These are phyloP conservation scores for Apiosordaria backusii DNA, from an alignment of 495 filamentous ascomycete species.

Conservation along the genomic window DNA sequence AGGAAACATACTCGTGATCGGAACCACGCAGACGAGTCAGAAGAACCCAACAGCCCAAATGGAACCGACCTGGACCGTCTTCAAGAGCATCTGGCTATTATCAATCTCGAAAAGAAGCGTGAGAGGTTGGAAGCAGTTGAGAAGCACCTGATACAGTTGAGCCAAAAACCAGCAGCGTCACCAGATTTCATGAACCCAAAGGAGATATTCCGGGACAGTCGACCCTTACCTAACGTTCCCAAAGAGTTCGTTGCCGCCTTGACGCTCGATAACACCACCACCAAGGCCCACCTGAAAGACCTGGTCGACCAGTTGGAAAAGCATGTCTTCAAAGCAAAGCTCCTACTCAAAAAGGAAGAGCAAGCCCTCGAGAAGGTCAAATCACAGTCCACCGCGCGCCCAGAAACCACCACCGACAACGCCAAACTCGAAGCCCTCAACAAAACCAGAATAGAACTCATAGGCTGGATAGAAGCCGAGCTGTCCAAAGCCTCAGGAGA, in stretches of 20 bases:
- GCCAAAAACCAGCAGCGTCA: constrained; percentile 53
- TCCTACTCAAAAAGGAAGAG: constrained; percentile 60
- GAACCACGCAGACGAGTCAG: constrained; percentile 10
- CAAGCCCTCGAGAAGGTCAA: constrained; percentile 57
- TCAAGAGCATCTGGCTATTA: constrained; percentile 48
- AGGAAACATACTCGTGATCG: constrained; percentile 29
- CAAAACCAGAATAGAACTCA: constrained; percentile 59
- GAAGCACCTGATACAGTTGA: constrained; percentile 44
- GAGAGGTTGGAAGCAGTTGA: constrained; percentile 49
- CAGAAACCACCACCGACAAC: constrained; percentile 30
- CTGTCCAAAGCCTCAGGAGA: constrained; percentile 52
- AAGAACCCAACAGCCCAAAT: background rate
- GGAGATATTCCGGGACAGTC: constrained; percentile 41
- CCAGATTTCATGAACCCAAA: constrained; percentile 45
- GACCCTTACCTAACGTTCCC: constrained; percentile 47
- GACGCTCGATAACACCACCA: constrained; percentile 31
- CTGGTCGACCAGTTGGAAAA: constrained; percentile 61
- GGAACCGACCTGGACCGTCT: constrained; percentile 29
- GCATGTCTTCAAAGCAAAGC: constrained; percentile 60
- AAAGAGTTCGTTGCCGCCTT: constrained; percentile 44
- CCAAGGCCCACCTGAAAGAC: constrained; percentile 40
- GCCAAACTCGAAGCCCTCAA: constrained; percentile 49
- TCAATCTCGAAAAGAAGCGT: constrained; percentile 51
- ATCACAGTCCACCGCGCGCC: constrained; percentile 31
- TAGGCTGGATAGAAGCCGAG: constrained; percentile 70